Evolutionary conservation across 495 filamentous ascomycete genomes (phyloP).

Genomic region (Tuber microsphaerosporum): DNA sequence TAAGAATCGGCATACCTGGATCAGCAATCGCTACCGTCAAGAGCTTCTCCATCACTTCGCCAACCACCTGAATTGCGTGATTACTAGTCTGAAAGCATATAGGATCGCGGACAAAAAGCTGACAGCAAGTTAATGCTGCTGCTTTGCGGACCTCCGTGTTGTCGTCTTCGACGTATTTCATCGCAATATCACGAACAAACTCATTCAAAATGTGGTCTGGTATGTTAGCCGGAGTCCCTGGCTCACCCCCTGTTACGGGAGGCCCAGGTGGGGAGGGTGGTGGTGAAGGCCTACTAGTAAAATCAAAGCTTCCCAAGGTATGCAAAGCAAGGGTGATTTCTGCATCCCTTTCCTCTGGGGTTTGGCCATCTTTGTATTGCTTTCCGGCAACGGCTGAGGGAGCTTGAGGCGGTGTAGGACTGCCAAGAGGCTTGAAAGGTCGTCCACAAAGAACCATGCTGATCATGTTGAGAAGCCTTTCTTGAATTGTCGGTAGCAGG

Average conservation of each 20-base stretch:
- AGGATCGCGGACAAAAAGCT: conserved; percentile 89
- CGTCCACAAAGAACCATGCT: conserved; percentile 88
- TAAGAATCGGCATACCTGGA: conserved; percentile 44
- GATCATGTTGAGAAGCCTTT: conserved; percentile 85
- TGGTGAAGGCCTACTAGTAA: conserved; percentile 51
- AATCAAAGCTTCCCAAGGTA: conserved; percentile 94
- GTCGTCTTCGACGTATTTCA: conserved; percentile 93
- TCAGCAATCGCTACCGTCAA: conserved; percentile 91
- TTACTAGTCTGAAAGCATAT: conserved; percentile 96
- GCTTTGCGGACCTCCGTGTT: conserved; percentile 90
- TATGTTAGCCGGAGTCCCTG: neutral
- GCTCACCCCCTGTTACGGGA: neutral
- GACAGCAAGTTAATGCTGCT: conserved; percentile 92
- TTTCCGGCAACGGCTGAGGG: conserved; percentile 71
- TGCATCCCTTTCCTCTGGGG: conserved; percentile 65
- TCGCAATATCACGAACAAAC: conserved; percentile 95
- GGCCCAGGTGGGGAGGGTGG: conserved; percentile 1
- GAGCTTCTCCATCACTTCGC: conserved; percentile 93
- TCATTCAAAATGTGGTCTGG: conserved; percentile 86
- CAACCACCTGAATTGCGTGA: conserved; percentile 91
- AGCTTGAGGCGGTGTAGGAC: conserved; percentile 62
- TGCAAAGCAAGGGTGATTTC: conserved; percentile 88
- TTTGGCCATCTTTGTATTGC: conserved; percentile 70
- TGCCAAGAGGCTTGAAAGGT: conserved; percentile 83
- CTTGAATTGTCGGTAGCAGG: conserved; percentile 84